Evolutionary conservation across 2,329 filamentous ascomycete species (phyloP), one percentile per base, ranked within the genome.

Genomic region (Epichloe sp.): DNA sequence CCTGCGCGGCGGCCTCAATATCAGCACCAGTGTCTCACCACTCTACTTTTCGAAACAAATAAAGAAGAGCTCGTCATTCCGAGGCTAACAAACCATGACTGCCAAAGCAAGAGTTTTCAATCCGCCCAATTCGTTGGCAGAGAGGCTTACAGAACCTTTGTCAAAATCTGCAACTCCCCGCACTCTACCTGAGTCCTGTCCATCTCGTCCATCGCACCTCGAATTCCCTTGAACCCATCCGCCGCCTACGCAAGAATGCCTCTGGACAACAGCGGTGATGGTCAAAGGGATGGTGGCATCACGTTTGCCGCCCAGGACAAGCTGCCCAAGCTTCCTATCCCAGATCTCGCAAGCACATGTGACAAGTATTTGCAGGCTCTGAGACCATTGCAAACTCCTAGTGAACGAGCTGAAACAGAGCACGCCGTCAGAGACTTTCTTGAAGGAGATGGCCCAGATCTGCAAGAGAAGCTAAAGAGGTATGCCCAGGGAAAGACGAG

Each of bases 401-500:
- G 88, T 55, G 93, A 97, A 63, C 88, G 93, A 64, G 78, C 82
- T 47, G 89, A 97, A 53, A 94, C 87, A 0, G 80, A 78, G 59
- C 77, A 83, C 54, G 88, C 91, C 0, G 83, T 95, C 0, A 75
- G 84, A 11, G 88, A 95, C 34, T 97, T 97, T 58, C 68, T 96
- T 41, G 82, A 78, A 58, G 72, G 76, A 0, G 90, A 96, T 56
- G 93, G 93, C 0, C 87, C 86, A 0, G 81, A 85, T 44, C 70
- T 98, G 46, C 90, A 98, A 64, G 88, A 93, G 54, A 90, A 85
- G 66, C 70, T 97, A 52, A 93, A 90, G 72, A 82, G 84, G 60
- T 98, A 97, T 72, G 90, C 93, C 8, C 82, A 81, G 47, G 88
- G 86, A 44, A 91, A 90, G 70, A 88, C 88, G 38, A 97, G 91